phyloP scores from a whole-genome alignment of 176 grass and related monocot genomes.

The Dactylis glomerata region DNA sequence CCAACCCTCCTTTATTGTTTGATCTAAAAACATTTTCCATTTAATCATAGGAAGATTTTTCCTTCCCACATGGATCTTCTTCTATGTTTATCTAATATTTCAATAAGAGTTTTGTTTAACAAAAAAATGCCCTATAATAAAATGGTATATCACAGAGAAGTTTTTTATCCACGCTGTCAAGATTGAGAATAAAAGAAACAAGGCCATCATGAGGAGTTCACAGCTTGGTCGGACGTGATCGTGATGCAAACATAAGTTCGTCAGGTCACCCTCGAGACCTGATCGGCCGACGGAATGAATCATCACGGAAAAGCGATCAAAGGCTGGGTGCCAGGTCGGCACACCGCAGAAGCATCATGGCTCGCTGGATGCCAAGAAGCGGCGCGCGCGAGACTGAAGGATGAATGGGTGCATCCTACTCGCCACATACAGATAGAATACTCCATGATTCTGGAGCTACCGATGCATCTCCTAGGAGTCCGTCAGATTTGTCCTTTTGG shows the following conservation, averaged over 20 bases:
- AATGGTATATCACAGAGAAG: no score
- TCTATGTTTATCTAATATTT: no score
- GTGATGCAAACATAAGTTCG: slow-evolving; percentile 11
- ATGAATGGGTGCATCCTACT: neutral
- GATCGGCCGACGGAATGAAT: neutral
- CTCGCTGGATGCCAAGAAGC: slow-evolving; percentile 23
- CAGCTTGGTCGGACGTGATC: neutral
- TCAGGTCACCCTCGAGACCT: neutral
- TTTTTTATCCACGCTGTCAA: neutral
- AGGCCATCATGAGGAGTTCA: neutral
- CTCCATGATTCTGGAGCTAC: neutral
- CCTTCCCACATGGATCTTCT: no score
- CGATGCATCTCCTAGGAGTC: slow-evolving; percentile 2
- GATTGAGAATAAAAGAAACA: neutral
- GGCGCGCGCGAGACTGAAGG: neutral
- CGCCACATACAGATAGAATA: slow-evolving; percentile 1
- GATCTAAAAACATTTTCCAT: no score
- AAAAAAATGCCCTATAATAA: no score
- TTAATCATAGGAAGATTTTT: no score
- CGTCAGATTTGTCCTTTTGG: slow-evolving; percentile 15
- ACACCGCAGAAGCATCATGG: neutral
- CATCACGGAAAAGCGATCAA: slow-evolving; percentile 16
- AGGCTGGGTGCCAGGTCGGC: slow-evolving; percentile 2
- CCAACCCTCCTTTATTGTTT: no score
- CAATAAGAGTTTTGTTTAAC: no score